These are phyloP conservation scores for Achaetomium macrosporum DNA, from an alignment of 2,329 filamentous ascomycete genomes.

Conservation along the genomic window DNA sequence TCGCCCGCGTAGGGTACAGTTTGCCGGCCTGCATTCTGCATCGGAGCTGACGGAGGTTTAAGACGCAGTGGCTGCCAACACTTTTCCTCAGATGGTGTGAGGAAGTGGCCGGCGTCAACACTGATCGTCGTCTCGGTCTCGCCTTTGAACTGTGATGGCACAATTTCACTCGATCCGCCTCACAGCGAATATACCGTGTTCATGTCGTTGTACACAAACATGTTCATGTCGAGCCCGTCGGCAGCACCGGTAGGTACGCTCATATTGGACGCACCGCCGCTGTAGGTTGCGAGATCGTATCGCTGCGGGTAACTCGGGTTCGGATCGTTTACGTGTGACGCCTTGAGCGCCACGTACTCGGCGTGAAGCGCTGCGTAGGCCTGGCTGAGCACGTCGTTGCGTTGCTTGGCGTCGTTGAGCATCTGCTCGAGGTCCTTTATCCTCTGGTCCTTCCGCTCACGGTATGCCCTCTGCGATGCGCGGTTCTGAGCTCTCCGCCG, in stretches of 20 bases:
- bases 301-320: conserved; percentile 4
- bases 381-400: conserved; percentile 49
- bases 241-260: conserved; percentile 17
- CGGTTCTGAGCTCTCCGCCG: conserved; percentile 55
- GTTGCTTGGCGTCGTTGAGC: conserved; percentile 47
- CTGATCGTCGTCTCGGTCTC: too few species aligned
- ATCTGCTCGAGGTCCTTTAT: conserved; percentile 57
- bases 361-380: conserved; percentile 47
- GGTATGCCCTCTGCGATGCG: conserved; percentile 55
- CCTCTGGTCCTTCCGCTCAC: conserved; percentile 59
- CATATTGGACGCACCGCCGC: conserved; percentile 13
- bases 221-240: conserved; percentile 28
- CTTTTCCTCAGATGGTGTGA: too few species aligned
- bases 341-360: conserved; percentile 38
- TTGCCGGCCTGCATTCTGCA: too few species aligned
- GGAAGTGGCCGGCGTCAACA: too few species aligned
- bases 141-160: too few species aligned
- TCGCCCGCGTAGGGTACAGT: too few species aligned
- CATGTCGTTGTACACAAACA: conserved; percentile 30
- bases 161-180: neutral
- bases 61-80: too few species aligned
- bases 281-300: conserved; percentile 14
- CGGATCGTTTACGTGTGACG: conserved; percentile 27
- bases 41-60: too few species aligned
- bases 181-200: conserved; percentile 11